Base-by-base conservation (phyloP, 1,139 yeast species). In the Yamadazyma oceani region DNA sequence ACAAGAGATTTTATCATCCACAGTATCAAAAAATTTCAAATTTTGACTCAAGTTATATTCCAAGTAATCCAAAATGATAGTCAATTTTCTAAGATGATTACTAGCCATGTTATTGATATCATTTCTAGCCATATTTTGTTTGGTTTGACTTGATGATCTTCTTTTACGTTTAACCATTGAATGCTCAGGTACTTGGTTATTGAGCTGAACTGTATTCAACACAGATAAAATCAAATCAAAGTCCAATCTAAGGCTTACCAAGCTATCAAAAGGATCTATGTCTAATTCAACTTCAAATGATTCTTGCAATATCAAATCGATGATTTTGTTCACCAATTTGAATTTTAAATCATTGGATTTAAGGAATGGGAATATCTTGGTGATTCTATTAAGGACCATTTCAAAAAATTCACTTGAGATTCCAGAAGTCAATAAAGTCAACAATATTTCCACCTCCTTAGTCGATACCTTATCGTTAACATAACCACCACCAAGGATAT, bases 71-170 rank as follows among this genome's bases (percentile, higher is more conserved):
- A 94, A 69, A 15, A 89, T 70, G 28, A 85, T 66, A 0, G 97
- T 87, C 33, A 90, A 72, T 54, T 84, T 87, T 52, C 80, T 80
- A 57, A 92, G 66, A 53, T 89, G 96, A 22, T 69, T 62, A 34
- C 88, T 83, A 1, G 97, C 97, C 61, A 85, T 69, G 38, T 69
- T 74, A 16, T 84, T 80, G 36, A 88, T 75, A 41, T 80, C 85
- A 31, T 78, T 82, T 43, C 80, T 78, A 38, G 84, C 87, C 72
- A 87, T 72, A 14, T 83, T 88, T 49, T 80, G 85, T 57, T 78
- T 83, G 7, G 90, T 78, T 9, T 85, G 77, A 36, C 83, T 77
- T 3, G 90, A 83, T 5, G 95, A 85, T 65, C 95, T 75, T 73
- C 96, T 81, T 58, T 88, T 75, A 62, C 83, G 69, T 57, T 84